phyloP scores from a whole-genome alignment of 257 asterid genomes.

The Solanum corneliomulleri region DNA sequence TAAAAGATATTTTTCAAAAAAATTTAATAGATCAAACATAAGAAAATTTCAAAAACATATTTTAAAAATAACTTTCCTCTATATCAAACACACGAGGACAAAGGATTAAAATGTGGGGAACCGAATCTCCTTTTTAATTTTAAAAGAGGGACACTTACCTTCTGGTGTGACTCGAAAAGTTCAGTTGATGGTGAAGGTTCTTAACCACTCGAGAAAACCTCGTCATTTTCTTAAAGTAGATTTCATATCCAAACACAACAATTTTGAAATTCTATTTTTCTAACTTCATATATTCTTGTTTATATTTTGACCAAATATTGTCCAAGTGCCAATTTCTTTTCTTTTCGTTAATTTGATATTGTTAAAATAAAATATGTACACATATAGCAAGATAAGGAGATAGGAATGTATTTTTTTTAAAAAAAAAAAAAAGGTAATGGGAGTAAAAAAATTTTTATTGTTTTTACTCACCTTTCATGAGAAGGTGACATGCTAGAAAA shows the following conservation, averaged over 20 bases:
- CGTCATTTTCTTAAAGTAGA: neutral
- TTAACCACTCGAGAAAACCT: neutral
- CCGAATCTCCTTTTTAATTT: too few relatives aligned
- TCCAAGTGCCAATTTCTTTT: neutral
- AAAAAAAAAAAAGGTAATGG: neutral
- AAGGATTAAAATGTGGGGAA: too few relatives aligned
- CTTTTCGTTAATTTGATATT: neutral
- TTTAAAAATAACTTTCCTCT: neutral
- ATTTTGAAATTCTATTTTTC: neutral
- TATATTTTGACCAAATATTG: neutral
- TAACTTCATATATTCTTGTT: neutral
- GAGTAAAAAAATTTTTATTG: neutral
- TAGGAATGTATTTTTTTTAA: neutral
- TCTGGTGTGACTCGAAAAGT: neutral
- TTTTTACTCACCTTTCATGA: slow-evolving; percentile 39
- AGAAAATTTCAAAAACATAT: neutral
- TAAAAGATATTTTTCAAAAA: neutral
- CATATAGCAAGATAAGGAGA: neutral
- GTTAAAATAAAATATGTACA: neutral
- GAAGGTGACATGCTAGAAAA: slow-evolving; percentile 67
- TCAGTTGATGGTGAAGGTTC: neutral
- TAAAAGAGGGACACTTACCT: neutral
- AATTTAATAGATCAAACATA: neutral
- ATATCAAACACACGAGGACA: neutral
- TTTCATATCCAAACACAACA: neutral